Conservation (phyloP, 495 filamentous ascomycete genomes). For the Daldinia bambusicola region DNA sequence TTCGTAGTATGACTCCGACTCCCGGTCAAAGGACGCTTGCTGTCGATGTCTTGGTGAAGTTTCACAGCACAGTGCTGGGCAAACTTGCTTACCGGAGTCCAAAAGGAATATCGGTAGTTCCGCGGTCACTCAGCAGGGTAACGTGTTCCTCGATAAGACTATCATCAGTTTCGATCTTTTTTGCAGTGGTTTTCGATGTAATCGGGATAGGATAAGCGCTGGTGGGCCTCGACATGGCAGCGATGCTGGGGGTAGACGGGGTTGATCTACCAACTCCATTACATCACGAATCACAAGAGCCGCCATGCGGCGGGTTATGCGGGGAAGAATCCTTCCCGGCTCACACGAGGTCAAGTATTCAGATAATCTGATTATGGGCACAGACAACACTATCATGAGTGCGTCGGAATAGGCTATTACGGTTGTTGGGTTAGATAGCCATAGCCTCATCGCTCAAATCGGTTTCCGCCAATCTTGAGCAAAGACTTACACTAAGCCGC, state of each 20-base stretch:
- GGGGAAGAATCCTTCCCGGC: constrained; percentile 11
- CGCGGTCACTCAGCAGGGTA: neutral
- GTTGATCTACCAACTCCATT: constrained; percentile 9
- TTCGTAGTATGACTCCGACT: neutral
- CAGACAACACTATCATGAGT: neutral
- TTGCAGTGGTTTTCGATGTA: neutral
- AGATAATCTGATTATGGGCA: constrained; percentile 12
- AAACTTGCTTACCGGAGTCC: neutral
- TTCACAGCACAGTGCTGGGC: constrained; percentile 11
- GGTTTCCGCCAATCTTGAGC: constrained; percentile 1
- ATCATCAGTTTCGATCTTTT: neutral
- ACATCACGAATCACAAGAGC: constrained; percentile 7
- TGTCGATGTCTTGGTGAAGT: constrained; percentile 15
- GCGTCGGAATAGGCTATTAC: constrained; percentile 38
- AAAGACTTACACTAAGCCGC: constrained; percentile 22
- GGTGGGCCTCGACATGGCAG: constrained; percentile 5
- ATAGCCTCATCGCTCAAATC: constrained; percentile 3
- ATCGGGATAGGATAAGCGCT: neutral
- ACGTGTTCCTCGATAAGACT: constrained; percentile 7
- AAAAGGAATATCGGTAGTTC: constrained; percentile 6
- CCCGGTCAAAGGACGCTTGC: neutral
- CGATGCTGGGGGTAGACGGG: constrained; percentile 1
- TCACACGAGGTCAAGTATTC: constrained; percentile 11
- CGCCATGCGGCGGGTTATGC: constrained; percentile 28
- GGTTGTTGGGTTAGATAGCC: neutral